These are phyloP conservation scores for Colletotrichum sp. DNA, from an alignment of 2,329 filamentous ascomycete species.

Conservation along the genomic window DNA sequence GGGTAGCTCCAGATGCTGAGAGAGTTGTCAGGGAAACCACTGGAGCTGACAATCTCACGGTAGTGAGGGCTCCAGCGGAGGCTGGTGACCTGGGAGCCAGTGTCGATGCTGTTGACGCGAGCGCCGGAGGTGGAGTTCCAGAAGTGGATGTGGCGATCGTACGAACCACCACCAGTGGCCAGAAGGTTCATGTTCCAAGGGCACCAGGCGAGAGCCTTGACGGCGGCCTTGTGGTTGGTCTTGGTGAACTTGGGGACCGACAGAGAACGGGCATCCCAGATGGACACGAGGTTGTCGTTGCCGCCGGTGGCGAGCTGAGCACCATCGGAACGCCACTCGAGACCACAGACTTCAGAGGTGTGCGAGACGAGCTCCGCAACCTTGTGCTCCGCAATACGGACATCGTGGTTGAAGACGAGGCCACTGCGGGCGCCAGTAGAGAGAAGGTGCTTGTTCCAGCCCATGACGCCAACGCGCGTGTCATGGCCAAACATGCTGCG, in stretches of 20 bases:
- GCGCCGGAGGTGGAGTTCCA: conserved; percentile 99
- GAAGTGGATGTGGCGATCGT: conserved; percentile 99
- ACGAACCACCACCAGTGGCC: conserved; percentile 93
- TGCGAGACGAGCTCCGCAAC: conserved; percentile 95
- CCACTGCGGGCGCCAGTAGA: conserved; percentile 95
- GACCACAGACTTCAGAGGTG: conserved; percentile 95
- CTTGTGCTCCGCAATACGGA: conserved; percentile 97
- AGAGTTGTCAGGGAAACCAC: conserved; percentile 98
- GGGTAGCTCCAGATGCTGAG: conserved; percentile 99
- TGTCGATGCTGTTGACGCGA: conserved; percentile 98
- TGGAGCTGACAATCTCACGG: conserved; percentile 97
- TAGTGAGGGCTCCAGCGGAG: conserved; percentile 96
- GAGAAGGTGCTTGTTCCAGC: conserved; percentile 98
- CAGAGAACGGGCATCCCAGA: conserved; percentile 96
- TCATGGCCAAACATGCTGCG: conserved; percentile 99
- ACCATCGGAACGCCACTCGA: conserved; percentile 97
- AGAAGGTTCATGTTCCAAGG: conserved; percentile 98
- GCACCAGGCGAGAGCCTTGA: conserved; percentile 98
- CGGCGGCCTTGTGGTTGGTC: conserved; percentile 98
- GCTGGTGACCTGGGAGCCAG: conserved; percentile 95
- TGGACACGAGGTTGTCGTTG: conserved; percentile 98
- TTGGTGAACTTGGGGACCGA: conserved; percentile 98
- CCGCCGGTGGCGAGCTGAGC: conserved; percentile 96
- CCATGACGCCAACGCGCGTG: conserved; percentile 95
- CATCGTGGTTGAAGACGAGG: conserved; percentile 97